Base-by-base conservation (phyloP, 768 basidiomycete genomes). In the Pleurotus salmoneostramineus region DNA sequence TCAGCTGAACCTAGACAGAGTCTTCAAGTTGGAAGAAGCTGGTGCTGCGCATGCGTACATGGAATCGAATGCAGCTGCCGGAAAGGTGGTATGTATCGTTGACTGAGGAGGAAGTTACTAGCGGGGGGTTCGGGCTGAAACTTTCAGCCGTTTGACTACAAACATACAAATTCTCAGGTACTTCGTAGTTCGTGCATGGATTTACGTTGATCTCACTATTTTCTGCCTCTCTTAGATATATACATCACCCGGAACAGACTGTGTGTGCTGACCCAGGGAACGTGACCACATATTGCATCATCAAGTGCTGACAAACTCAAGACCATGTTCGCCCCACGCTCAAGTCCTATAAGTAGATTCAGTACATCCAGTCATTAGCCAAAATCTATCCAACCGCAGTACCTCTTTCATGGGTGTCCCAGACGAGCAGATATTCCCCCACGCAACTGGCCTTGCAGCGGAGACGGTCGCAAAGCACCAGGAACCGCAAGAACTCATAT, bases 381-480 rank as follows among this genome's bases (percentile, higher is more conserved):
- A 40, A 3, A n/a, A 40, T 1, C 37, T 40, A 40, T 8, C n/a
- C 47, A 32, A 2, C 47, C 10, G 3, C 35, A 10, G 15, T 17
- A n/a, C n/a, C n/a, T n/a, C 17, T 5, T 56, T 31, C 45, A 80
- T 80, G 78, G 46, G 64, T 45, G 66, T 71, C 44, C 80, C 80
- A 49, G 83, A 85, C 69, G 76, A 67, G 62, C 63, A 81, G n/a
- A 80, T 87, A 34, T 75, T 78, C 62, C 83, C 85, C 0, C 69
- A 72, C 59, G 85, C 87, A 6, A 88, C 87, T 0, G 85, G 80
- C 2, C 65, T 58, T 4, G 87, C 87, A 0, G 76, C 72, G 0
- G 60, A 77, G 58, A 79, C 79, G 0, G 87, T 84, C 0, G 78
- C 72, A 14, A 64, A 75, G 58, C 87, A 86, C 63, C 69, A 80